Percentiles rank a stretch among this genome's conserved stretches.
Evolutionary conservation across 768 basidiomycete species (phyloP).

Genomic region (Calocera viscosa): DNA sequence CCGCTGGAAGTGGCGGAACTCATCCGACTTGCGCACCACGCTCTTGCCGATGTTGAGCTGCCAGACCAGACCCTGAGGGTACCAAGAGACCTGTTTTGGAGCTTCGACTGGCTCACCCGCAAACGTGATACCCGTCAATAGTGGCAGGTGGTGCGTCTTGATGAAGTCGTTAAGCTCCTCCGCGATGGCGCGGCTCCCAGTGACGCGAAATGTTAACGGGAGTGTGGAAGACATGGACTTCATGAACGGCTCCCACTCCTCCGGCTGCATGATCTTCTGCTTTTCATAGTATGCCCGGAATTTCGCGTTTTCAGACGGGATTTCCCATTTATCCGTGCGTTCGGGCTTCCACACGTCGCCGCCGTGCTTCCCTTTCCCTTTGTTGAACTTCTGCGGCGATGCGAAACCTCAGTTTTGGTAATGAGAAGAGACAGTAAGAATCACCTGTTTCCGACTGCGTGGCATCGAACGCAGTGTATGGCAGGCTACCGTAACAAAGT

Average conservation of each 20-base stretch:
- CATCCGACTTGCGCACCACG: conserved; percentile 69
- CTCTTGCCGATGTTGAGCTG: conserved; percentile 87
- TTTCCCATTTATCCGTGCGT: background rate
- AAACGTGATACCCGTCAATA: conserved; percentile 55
- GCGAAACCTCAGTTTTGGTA: background rate
- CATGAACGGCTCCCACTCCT: conserved; percentile 70
- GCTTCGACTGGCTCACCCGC: conserved; percentile 66
- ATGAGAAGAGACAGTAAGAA: background rate
- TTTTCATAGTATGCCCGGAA: conserved; percentile 41
- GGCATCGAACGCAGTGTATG: background rate
- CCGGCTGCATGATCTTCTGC: conserved; percentile 49
- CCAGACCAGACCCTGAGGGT: conserved; percentile 92
- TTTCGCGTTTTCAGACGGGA: conserved; percentile 24
- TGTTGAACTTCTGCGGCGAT: conserved; percentile 2
- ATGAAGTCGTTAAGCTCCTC: conserved; percentile 71
- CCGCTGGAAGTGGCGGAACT: conserved; percentile 89
- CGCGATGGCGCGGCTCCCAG: conserved; percentile 71
- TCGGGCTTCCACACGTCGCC: background rate
- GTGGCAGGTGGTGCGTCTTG: conserved; percentile 63
- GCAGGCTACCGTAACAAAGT: background rate
- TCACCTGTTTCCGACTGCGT: background rate
- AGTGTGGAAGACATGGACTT: conserved; percentile 53
- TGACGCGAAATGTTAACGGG: conserved; percentile 88
- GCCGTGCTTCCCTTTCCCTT: conserved; percentile 2
- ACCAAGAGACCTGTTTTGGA: conserved; percentile 75